These are phyloP conservation scores for Gaillardinia entomophila DNA, from an alignment of 805 yeast species.

Conservation along the genomic window DNA sequence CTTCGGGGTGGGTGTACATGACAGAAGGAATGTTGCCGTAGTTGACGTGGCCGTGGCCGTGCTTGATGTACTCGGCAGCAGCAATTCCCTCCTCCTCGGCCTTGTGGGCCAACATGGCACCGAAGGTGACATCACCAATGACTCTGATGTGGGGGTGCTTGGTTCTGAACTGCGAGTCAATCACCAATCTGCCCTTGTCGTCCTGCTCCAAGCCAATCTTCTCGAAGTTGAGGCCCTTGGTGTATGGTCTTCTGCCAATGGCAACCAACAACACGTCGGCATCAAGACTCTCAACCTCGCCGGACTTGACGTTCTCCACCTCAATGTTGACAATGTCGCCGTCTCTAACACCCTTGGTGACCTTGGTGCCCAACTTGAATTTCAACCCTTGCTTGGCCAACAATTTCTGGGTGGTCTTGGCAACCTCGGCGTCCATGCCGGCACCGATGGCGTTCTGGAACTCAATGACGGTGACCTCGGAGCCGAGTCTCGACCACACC, in stretches of 20 bases:
- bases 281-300: constrained; percentile 71
- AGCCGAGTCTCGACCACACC: constrained; percentile 91
- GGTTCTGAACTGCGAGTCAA: constrained; percentile 90
- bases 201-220: constrained; percentile 85
- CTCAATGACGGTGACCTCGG: constrained; percentile 93
- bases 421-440: constrained; percentile 95
- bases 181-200: constrained; percentile 87
- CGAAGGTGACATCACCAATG: constrained; percentile 97
- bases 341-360: constrained; percentile 75
- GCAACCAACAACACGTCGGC: constrained; percentile 95
- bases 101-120: constrained; percentile 99
- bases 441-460: constrained; percentile 92
- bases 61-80: constrained; percentile 89
- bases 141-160: constrained; percentile 91
- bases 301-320: constrained; percentile 84
- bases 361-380: constrained; percentile 90
- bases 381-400: constrained; percentile 92
- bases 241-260: constrained; percentile 97
- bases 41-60: constrained; percentile 96
- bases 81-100: constrained; percentile 99
- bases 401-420: constrained; percentile 84
- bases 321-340: constrained; percentile 86
- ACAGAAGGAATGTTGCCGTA: constrained; percentile 97
- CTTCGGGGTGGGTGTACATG: constrained; percentile 99
- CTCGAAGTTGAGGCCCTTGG: constrained; percentile 85